phyloP scores from a whole-genome alignment of 192 early-diverging fungal genomes.

The Coemansia sp. region DNA sequence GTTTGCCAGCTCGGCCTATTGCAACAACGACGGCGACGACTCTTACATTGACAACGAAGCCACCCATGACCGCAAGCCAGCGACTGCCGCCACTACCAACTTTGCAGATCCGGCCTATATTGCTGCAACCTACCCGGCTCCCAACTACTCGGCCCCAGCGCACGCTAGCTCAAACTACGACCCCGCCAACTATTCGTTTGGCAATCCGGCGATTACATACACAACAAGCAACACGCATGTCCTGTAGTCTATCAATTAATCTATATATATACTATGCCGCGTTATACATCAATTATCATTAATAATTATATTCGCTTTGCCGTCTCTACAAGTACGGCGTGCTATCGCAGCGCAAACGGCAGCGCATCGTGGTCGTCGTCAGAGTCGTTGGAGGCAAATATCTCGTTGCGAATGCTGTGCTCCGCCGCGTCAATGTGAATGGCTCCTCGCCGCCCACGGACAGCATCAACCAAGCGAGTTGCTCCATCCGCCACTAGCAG shows the following conservation, averaged over 20 bases:
- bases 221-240: slow-evolving; percentile 7
- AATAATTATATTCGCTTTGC: too few relatives aligned
- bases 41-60: slow-evolving; percentile 8
- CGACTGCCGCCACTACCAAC: slow-evolving; percentile 8
- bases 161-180: not conserved
- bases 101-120: slow-evolving; percentile 10
- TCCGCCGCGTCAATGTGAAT: slow-evolving; percentile 46
- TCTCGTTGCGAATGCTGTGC: slow-evolving; percentile 37
- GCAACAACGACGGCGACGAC: slow-evolving; percentile 15
- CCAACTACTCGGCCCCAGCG: not conserved
- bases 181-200: slow-evolving; percentile 6
- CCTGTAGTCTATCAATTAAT: too few relatives aligned
- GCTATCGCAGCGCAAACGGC: slow-evolving; percentile 9
- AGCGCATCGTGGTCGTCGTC: slow-evolving; percentile 27
- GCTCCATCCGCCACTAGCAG: slow-evolving; percentile 3
- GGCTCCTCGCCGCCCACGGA: slow-evolving; percentile 24
- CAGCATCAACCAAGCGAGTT: slow-evolving; percentile 5
- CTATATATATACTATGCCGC: too few relatives aligned
- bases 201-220: slow-evolving; percentile 8
- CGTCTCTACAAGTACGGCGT: not conserved
- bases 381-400: slow-evolving; percentile 28
- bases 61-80: not conserved
- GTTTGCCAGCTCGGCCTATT: slow-evolving; percentile 15
- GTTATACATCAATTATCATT: too few relatives aligned
- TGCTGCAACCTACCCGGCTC: not conserved